phyloP scores from a whole-genome alignment of 2,329 filamentous ascomycete species.

The Fonsecaea multimorphosa region DNA sequence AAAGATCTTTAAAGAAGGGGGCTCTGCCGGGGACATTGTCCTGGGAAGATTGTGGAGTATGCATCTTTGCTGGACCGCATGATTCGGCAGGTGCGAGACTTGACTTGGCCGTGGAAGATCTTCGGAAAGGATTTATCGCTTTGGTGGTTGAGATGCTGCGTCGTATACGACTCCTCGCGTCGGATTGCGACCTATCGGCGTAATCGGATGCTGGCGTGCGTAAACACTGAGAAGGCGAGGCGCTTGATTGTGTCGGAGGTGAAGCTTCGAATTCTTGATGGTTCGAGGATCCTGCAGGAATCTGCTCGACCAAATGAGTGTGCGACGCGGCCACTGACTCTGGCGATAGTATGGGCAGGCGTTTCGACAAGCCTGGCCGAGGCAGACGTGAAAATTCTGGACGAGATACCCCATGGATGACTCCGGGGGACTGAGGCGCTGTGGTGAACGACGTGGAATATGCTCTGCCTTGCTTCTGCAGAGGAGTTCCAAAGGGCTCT shows the following conservation, averaged over 20 bases:
- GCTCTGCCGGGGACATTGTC: conserved; percentile 18
- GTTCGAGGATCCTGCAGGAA: not conserved
- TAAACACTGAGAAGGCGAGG: not conserved
- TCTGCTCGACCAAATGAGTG: not conserved
- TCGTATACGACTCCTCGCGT: not conserved
- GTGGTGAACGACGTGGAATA: conserved; percentile 22
- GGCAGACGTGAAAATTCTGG: not conserved
- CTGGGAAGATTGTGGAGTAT: conserved; percentile 16
- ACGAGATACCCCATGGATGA: not conserved
- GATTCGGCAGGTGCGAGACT: not conserved
- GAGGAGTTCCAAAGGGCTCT: conserved; percentile 5
- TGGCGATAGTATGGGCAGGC: not conserved
- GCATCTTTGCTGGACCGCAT: conserved; percentile 7
- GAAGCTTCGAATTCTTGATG: not conserved
- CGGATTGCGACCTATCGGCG: not conserved
- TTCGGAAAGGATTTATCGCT: conserved; percentile 6
- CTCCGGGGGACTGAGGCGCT: conserved; percentile 17
- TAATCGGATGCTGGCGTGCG: not conserved
- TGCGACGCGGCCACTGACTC: not conserved
- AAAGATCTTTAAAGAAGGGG: conserved; percentile 33
- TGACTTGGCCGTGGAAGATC: conserved; percentile 7
- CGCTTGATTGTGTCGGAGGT: not conserved
- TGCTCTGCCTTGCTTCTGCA: not conserved
- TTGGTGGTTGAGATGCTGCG: conserved; percentile 9
- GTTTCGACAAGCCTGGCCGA: not conserved